Evolutionary conservation across 306 rosid genomes (phyloP).

Genomic region (Begonia masoniana): DNA sequence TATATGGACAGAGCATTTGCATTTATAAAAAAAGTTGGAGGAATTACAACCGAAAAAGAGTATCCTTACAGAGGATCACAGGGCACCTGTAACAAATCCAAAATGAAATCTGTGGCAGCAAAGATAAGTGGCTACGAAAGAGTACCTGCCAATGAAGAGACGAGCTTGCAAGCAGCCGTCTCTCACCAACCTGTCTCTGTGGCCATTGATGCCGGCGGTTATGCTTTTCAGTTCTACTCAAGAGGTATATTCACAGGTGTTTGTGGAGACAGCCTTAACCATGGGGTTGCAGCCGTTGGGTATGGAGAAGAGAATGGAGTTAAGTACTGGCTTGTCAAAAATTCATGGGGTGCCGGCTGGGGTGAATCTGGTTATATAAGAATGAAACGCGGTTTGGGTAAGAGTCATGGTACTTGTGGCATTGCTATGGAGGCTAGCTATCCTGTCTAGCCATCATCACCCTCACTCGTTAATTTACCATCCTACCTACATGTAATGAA

Average conservation of each 20-base stretch:
- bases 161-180: constrained; percentile 40
- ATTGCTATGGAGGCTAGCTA: constrained; percentile 61
- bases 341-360: constrained; percentile 60
- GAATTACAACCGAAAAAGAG: constrained; percentile 29
- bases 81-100: constrained; percentile 21
- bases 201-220: constrained; percentile 43
- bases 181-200: constrained; percentile 58
- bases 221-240: constrained; percentile 46
- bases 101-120: constrained; percentile 11
- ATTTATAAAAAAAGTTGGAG: constrained; percentile 28
- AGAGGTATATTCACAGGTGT: constrained; percentile 34
- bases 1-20: constrained; percentile 48
- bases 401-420: constrained; percentile 46
- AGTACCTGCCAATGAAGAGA: constrained; percentile 40
- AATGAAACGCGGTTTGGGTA: constrained; percentile 16
- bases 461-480: constrained; percentile 11
- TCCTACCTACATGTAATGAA: constrained; percentile 8
- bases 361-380: constrained; percentile 60
- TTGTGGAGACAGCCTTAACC: constrained; percentile 53
- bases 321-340: constrained; percentile 63
- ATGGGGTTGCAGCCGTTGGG: constrained; percentile 55
- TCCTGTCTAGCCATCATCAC: constrained; percentile 30
- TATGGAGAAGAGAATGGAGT: constrained; percentile 35
- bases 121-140: constrained; percentile 36
- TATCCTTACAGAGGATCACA: constrained; percentile 42